Evolutionary conservation across 169 alveolate genomes (phyloP), one percentile per base, ranked within the genome.

Genomic region (Plasmodium berghei): DNA sequence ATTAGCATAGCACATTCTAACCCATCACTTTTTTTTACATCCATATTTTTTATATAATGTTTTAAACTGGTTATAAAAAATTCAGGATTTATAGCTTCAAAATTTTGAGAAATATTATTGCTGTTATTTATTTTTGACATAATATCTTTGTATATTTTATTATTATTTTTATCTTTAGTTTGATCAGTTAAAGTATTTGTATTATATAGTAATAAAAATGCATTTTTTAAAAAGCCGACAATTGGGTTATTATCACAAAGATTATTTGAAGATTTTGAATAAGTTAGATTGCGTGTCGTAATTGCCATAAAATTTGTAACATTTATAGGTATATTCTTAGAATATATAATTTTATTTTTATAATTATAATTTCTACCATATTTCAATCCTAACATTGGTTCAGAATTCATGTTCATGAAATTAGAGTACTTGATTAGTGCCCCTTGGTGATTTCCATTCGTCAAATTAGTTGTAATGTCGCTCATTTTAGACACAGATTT

Each of bases 21-120:
- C 20, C 67, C 70, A 6, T 83, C 85, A 48, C 45, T 22, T 26
- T 66, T 83, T 62, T 70, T 58, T 10, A 14, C 40, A 42, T 83
- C 73, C 14, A 48, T 52, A 28, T 18, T 54, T 54, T 55, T 55
- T 45, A 83, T 45, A 20, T 14, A 24, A 20, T 55, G 55, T 45
- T 83, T 83, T 12, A 69, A 55, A 56, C 46, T 48, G 46, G 67
- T 66, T 54, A 83, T 69, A 3, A 83, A 20, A 9, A n/a, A 42
- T 10, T 69, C 85, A n/a, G 85, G 61, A 59, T 56, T 69, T 22
- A 66, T 24, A 46, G 63, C 48, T 5, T 77, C 75, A 42, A 48
- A 48, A 3, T 40, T 48, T 12, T 48, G 9, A 28, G 61, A 24
- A 14, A 14, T 52, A 52, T 52, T 52, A 52, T 16, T 52, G 5